Base-by-base conservation (phyloP, 352 stramenopile genomes). In the Pythium myriotylum region DNA sequence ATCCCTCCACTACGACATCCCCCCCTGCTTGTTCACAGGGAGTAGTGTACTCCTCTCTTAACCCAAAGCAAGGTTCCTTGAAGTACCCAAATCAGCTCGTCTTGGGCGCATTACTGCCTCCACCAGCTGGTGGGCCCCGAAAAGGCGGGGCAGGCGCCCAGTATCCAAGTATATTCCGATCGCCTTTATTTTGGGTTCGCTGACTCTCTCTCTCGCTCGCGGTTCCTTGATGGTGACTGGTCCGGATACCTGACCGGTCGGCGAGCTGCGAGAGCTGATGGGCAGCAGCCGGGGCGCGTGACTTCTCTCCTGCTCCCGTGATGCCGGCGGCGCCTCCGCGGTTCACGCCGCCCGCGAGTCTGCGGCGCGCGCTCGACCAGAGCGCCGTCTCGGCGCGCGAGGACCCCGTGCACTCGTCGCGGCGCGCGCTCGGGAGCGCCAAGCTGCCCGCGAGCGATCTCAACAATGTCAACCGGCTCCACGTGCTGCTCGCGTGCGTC, bases 401-500 rank as follows among this genome's bases (percentile, higher is more conserved):
- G 5, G 59, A 67, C 37, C 59, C 59, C 22, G 50, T 67, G 48
- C 51, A 51, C 43, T 49, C 37, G 24, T 56, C 61, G n/a, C 52
- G 52, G n/a, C 50, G 59, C n/a, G 61, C 53, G 29, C 53, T 62
- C 35, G 52, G 23, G 27, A 40, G 32, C 23, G 48, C 24, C 29
- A 69, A 64, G 20, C 35, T 69, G 48, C 47, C 49, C 1, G 54
- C 62, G 13, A 70, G 49, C 35, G 62, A 70, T 35, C 43, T 70
- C 22, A 47, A 65, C 55, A 65, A 70, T 39, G 55, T 70, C 10
- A 61, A 65, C 35, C 54, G 50, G 6, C 26, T 56, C 5, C 57
- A 57, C 45, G 55, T 58, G 14, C n/a, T 61, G 7, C n/a, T 56
- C n/a, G 62, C 43, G 13, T 37, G 19, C 13, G 14, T 57, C 12